Conservation (phyloP, 1,284 basidiomycete species). For the Moesziomyces globuligerus region DNA sequence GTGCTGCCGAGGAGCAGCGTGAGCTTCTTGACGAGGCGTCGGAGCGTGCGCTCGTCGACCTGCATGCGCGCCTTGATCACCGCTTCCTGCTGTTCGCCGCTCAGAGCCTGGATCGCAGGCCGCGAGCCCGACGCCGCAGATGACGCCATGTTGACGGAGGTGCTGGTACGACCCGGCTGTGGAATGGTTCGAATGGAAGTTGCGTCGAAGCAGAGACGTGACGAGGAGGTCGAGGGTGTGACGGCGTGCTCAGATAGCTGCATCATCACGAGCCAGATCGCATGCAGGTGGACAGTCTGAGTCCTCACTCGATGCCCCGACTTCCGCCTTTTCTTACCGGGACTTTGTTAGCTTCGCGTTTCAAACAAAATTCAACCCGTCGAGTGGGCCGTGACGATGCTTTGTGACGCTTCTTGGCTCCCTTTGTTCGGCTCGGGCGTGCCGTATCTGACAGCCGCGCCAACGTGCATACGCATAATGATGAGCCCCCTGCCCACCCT, state of each 20-base stretch:
- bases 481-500: background rate
- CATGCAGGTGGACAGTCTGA: no score
- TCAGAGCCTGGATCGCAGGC: constrained; percentile 22
- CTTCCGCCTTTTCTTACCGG: no score
- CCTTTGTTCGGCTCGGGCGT: no score
- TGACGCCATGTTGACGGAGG: background rate
- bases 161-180: no score
- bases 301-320: no score
- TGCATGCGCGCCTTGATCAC: constrained; percentile 43
- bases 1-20: constrained; percentile 18
- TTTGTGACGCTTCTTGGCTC: background rate
- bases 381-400: no score
- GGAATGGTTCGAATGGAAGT: background rate
- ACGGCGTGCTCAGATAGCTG: no score
- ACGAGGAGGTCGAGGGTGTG: no score
- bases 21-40: constrained; percentile 39
- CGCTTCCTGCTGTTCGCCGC: constrained; percentile 35
- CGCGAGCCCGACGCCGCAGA: constrained; percentile 29
- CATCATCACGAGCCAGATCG: no score
- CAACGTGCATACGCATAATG: background rate
- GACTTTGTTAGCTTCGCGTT: no score
- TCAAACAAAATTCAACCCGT: no score
- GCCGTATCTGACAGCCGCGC: background rate
- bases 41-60: constrained; percentile 34
- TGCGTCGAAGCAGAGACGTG: no score